Evolutionary conservation across 1,284 basidiomycete species (phyloP).

Genomic region (Phenoliferia sp.): DNA sequence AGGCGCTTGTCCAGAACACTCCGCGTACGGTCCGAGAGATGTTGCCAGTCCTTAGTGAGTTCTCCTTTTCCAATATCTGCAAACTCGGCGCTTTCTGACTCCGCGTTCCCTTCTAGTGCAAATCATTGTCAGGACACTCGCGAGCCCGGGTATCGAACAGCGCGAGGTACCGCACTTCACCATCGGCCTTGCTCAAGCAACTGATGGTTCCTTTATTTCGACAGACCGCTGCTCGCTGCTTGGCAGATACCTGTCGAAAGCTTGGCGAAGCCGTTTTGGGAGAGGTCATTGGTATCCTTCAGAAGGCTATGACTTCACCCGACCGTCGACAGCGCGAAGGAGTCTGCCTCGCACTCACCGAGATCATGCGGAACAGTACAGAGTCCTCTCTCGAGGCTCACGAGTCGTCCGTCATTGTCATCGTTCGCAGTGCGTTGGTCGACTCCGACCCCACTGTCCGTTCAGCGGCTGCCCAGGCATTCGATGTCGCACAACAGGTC

Average conservation of each 20-base stretch:
- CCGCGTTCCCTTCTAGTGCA: constrained; percentile 26
- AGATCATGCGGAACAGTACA: constrained; percentile 83
- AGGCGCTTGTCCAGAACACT: constrained; percentile 82
- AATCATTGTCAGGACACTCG: constrained; percentile 65
- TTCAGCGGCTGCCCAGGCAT: constrained; percentile 84
- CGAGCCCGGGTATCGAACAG: constrained; percentile 75
- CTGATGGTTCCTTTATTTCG: too few relatives aligned
- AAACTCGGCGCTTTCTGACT: background rate
- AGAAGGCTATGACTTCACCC: constrained; percentile 50
- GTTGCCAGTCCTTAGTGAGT: constrained; percentile 74
- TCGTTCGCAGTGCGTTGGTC: constrained; percentile 78
- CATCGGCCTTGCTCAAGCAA: too few relatives aligned
- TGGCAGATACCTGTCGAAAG: constrained; percentile 86
- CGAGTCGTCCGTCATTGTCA: constrained; percentile 81
- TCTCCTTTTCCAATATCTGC: background rate
- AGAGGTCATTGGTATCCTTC: constrained; percentile 50
- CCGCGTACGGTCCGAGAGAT: constrained; percentile 78
- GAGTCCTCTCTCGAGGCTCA: constrained; percentile 83
- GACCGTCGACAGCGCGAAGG: constrained; percentile 77
- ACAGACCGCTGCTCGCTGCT: constrained; percentile 74
- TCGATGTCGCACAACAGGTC: constrained; percentile 87
- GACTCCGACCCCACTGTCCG: constrained; percentile 85
- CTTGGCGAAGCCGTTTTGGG: constrained; percentile 89
- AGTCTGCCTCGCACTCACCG: constrained; percentile 79
- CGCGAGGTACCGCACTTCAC: constrained; percentile 62